phyloP scores from a whole-genome alignment of 2,329 filamentous ascomycete species.

The Fusarium nisikadoi region DNA sequence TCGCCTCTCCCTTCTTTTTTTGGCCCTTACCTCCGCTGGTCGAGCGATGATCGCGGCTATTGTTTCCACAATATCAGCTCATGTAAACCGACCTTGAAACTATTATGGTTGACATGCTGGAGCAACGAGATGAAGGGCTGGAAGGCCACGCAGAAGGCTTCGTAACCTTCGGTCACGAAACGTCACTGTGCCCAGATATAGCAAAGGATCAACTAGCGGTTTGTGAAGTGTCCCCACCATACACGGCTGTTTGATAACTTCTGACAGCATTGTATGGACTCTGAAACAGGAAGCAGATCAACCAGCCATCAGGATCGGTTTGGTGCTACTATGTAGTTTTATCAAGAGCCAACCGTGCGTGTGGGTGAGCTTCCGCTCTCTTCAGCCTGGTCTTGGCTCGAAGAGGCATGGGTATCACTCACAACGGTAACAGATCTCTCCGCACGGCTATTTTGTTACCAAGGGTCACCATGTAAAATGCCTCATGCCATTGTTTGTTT shows the following conservation, averaged over 20 bases:
- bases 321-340: conserved; percentile 16
- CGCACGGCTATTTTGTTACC: neutral
- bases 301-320: conserved; percentile 29
- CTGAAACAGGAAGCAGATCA: conserved; percentile 44
- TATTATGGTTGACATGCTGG: conserved; percentile 6
- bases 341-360: conserved; percentile 8
- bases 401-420: conserved; percentile 3
- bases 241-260: conserved; percentile 21
- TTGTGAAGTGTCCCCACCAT: conserved; percentile 28
- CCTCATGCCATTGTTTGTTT: neutral
- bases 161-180: conserved; percentile 37
- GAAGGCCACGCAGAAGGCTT: conserved; percentile 31
- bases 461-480: conserved; percentile 9
- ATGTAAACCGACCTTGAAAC: conserved; percentile 34
- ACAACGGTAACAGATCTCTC: neutral
- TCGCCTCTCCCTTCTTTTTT: conserved; percentile 31
- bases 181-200: conserved; percentile 37
- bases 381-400: conserved; percentile 8
- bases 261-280: conserved; percentile 24
- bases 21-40: conserved; percentile 25
- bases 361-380: conserved; percentile 9
- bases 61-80: conserved; percentile 32
- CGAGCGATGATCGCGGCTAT: conserved; percentile 27
- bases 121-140: conserved; percentile 23
- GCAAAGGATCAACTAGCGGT: conserved; percentile 32